Conservation (phyloP, 176 grass and related monocot genomes). For the Oryza nivara region DNA sequence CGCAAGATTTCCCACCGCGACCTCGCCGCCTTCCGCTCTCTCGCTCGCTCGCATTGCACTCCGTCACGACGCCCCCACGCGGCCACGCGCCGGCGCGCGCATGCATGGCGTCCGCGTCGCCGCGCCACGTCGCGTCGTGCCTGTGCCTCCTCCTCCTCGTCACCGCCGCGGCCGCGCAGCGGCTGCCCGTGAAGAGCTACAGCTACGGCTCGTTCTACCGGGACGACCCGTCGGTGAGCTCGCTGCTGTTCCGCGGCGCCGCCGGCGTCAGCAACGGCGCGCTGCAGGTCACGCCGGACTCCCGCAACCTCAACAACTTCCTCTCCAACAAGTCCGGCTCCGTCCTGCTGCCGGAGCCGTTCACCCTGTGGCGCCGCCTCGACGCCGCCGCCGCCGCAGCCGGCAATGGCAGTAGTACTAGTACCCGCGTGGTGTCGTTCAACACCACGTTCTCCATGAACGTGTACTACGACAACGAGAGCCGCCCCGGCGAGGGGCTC, state of each 20-base stretch:
- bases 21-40: too few species aligned
- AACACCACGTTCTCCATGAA: slow-evolving; percentile 64
- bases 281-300: slow-evolving; percentile 63
- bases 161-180: neutral
- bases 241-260: neutral
- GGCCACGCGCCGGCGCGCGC: too few species aligned
- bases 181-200: neutral
- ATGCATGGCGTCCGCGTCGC: neutral
- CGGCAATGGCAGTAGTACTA: neutral
- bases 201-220: slow-evolving; percentile 31
- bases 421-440: slow-evolving; percentile 50
- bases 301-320: neutral
- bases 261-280: slow-evolving; percentile 45
- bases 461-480: slow-evolving; percentile 22
- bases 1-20: too few species aligned
- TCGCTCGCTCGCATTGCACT: too few species aligned
- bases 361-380: slow-evolving; percentile 47
- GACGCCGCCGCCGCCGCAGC: neutral
- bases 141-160: too few species aligned
- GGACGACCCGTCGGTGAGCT: neutral
- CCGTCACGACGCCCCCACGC: too few species aligned
- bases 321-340: slow-evolving; percentile 50
- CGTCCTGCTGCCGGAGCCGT: slow-evolving; percentile 36
- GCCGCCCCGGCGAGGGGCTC: slow-evolving; percentile 43
- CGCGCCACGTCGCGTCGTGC: too few species aligned